Conservation (phyloP, 306 rosid species). For the Fragaria ananassa region DNA sequence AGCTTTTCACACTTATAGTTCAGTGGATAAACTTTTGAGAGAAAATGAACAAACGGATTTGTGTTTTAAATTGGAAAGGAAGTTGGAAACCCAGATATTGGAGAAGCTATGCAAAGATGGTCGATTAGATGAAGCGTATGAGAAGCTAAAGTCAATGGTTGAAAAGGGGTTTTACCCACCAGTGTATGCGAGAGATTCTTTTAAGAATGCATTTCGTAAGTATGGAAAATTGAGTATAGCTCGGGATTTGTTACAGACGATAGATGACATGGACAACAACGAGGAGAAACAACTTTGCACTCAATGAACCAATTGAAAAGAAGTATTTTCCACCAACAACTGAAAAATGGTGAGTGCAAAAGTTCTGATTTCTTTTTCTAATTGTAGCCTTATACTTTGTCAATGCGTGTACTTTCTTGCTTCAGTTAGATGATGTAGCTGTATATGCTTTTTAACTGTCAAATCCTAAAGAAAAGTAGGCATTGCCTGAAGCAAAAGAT, state of each 20-base stretch:
- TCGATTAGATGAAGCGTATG: constrained; percentile 53
- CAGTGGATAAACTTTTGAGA: constrained; percentile 51
- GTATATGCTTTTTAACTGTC: neutral
- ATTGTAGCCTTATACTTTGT: neutral
- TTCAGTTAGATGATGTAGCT: neutral
- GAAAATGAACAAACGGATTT: constrained; percentile 45
- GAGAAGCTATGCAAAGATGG: constrained; percentile 54
- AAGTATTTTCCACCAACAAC: neutral
- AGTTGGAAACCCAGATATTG: constrained; percentile 52
- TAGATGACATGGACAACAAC: constrained; percentile 15
- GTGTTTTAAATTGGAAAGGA: constrained; percentile 47
- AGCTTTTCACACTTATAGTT: constrained; percentile 44
- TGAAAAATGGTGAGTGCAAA: neutral
- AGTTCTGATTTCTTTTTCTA: neutral
- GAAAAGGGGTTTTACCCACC: constrained; percentile 51
- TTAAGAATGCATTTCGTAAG: constrained; percentile 45
- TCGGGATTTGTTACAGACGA: constrained; percentile 42
- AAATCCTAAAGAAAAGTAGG: neutral
- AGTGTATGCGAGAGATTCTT: constrained; percentile 49
- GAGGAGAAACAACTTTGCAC: neutral
- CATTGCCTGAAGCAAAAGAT: neutral
- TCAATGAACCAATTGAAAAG: neutral
- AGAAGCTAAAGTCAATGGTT: constrained; percentile 53
- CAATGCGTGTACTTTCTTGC: neutral
- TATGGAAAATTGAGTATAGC: constrained; percentile 50